A percentile compares a stretch with the other conserved stretches of the same genome.
These are phyloP conservation scores for Luffa acutangula DNA, from an alignment of 306 rosid species.

Conservation along the genomic window DNA sequence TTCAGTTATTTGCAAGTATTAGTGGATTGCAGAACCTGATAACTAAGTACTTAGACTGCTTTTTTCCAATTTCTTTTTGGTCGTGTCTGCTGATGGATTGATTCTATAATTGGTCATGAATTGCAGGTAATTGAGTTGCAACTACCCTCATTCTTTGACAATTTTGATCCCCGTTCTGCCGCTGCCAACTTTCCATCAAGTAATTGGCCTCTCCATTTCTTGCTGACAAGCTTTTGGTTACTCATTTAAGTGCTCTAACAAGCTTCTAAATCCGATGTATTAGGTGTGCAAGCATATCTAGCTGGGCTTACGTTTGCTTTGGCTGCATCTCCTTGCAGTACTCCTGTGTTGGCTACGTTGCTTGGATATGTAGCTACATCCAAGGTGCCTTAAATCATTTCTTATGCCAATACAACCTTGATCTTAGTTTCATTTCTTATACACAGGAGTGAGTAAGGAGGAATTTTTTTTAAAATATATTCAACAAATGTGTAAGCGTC, in stretches of 20 bases:
- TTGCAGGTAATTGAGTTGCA: slow-evolving; percentile 71
- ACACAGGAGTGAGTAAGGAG: neutral
- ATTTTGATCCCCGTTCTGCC: slow-evolving; percentile 81
- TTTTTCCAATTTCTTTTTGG: neutral
- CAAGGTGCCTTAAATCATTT: slow-evolving; percentile 45
- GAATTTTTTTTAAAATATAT: neutral
- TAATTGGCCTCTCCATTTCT: slow-evolving; percentile 20
- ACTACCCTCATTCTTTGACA: slow-evolving; percentile 79
- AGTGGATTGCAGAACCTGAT: neutral
- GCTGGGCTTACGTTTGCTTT: slow-evolving; percentile 96
- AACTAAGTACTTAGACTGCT: neutral
- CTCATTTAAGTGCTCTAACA: neutral
- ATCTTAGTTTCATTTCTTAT: neutral
- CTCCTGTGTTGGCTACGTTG: slow-evolving; percentile 79
- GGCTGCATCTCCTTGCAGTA: slow-evolving; percentile 97
- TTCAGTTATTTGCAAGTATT: neutral
- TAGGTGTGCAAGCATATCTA: slow-evolving; percentile 90
- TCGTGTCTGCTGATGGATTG: neutral
- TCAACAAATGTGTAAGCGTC: neutral
- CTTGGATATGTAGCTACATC: slow-evolving; percentile 91
- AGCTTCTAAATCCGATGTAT: slow-evolving; percentile 14
- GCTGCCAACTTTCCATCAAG: slow-evolving; percentile 92
- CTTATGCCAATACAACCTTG: neutral
- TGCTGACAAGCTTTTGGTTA: neutral
- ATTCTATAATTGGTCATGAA: neutral